These are phyloP conservation scores for Xylaria sp. DNA, from an alignment of 2,329 filamentous ascomycete genomes.

Conservation along the genomic window DNA sequence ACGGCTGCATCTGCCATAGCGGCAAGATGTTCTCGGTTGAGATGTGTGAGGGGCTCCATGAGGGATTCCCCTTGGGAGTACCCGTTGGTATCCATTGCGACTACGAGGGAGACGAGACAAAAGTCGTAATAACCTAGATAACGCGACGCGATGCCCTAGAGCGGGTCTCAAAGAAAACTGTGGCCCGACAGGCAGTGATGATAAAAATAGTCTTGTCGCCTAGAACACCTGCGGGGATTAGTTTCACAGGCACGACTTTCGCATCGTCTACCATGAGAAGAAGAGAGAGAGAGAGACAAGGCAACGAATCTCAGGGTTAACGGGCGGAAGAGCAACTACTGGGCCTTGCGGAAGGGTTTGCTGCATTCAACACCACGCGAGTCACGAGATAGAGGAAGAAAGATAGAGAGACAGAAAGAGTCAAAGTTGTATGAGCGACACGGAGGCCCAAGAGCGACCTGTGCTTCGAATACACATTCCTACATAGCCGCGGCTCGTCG, in stretches of 20 bases:
- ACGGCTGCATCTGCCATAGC: constrained; percentile 45
- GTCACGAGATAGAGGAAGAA: too few relatives aligned
- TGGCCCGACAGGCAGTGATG: constrained; percentile 12
- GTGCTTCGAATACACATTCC: neutral
- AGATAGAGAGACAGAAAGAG: too few relatives aligned
- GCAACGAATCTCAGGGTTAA: neutral
- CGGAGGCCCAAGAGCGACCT: neutral
- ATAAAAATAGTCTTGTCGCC: constrained; percentile 9
- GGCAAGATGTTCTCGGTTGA: constrained; percentile 32
- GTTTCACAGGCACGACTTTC: constrained; percentile 4
- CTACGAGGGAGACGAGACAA: constrained; percentile 10
- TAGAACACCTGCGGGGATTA: constrained; percentile 20
- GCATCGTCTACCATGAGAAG: neutral
- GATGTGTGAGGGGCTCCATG: constrained; percentile 30
- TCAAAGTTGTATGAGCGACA: too few relatives aligned
- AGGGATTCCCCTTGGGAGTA: constrained; percentile 32
- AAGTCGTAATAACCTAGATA: constrained; percentile 14
- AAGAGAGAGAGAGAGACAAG: neutral
- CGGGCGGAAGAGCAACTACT: neutral
- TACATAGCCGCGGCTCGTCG: constrained; percentile 3
- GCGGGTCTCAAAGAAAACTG: constrained; percentile 17
- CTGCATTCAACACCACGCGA: constrained; percentile 5
- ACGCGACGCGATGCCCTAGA: constrained; percentile 23
- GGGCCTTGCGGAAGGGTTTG: neutral
- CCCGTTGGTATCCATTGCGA: constrained; percentile 31